A percentile compares a stretch with the other conserved stretches of the same genome.
Evolutionary conservation across 352 stramenopile species (phyloP).

Genomic region (Globisporangium viniferum): DNA sequence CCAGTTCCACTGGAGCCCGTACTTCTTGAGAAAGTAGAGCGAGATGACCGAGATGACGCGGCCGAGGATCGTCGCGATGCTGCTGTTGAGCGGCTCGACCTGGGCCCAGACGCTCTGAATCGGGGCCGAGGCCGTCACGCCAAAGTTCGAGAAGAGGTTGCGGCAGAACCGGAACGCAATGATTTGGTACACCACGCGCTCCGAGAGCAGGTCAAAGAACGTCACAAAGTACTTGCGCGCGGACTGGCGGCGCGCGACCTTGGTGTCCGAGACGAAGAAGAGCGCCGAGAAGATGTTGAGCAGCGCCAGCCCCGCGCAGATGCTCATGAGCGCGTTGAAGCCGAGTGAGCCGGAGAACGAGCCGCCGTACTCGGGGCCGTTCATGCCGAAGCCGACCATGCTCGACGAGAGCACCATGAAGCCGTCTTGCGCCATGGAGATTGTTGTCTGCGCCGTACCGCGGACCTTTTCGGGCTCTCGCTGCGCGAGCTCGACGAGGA

Average conservation of each 20-base stretch:
- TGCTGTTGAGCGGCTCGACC: slow-evolving; percentile 18
- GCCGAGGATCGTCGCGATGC: slow-evolving; percentile 14
- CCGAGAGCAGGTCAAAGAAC: slow-evolving; percentile 15
- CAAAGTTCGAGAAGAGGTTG: slow-evolving; percentile 18
- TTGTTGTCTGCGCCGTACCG: slow-evolving; percentile 28
- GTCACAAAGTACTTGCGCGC: slow-evolving; percentile 8
- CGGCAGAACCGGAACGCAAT: slow-evolving; percentile 22
- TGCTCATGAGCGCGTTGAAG: slow-evolving; percentile 16
- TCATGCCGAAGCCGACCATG: slow-evolving; percentile 23
- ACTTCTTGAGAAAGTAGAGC: slow-evolving; percentile 20
- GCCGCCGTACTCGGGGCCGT: slow-evolving; percentile 23
- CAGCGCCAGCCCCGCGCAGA: slow-evolving; percentile 13
- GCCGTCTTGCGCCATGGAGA: slow-evolving; percentile 26
- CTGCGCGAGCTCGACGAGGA: slow-evolving; percentile 32
- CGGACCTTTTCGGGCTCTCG: slow-evolving; percentile 19
- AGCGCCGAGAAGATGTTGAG: slow-evolving; percentile 16
- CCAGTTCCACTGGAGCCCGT: slow-evolving; percentile 24
- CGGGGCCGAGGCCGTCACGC: slow-evolving; percentile 4
- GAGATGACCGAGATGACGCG: slow-evolving; percentile 11
- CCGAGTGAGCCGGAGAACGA: slow-evolving; percentile 21
- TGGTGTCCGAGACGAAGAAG: slow-evolving; percentile 19
- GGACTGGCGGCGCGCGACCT: slow-evolving; percentile 5
- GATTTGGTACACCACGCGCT: slow-evolving; percentile 22
- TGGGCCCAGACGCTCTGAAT: slow-evolving; percentile 20
- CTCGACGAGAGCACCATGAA: slow-evolving; percentile 17